These are phyloP conservation scores for Ormosia semicastrata DNA, from an alignment of 306 rosid genomes.

Conservation along the genomic window DNA sequence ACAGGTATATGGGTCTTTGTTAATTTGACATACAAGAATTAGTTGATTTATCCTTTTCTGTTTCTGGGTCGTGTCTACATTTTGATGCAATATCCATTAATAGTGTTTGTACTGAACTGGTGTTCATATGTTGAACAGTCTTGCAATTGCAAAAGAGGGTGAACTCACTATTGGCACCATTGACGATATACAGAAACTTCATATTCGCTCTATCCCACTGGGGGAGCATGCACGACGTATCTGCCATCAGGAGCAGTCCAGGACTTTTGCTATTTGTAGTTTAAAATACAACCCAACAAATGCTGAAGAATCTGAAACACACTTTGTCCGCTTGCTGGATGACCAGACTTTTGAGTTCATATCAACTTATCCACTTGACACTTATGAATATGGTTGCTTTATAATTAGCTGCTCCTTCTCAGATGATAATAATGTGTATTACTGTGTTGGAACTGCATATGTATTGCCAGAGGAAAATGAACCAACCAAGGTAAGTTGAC, in stretches of 20 bases:
- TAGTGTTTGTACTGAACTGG: neutral
- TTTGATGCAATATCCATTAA: neutral
- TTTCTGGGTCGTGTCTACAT: neutral
- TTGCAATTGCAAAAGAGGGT: conserved; percentile 84
- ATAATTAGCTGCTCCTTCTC: conserved; percentile 82
- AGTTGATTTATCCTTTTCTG: neutral
- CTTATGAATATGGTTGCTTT: conserved; percentile 66
- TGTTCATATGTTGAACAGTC: conserved; percentile 41
- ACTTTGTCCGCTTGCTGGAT: conserved; percentile 65
- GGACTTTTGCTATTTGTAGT: conserved; percentile 65
- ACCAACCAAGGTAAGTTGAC: conserved; percentile 56
- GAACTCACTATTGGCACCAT: conserved; percentile 80
- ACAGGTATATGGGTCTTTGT: conserved; percentile 45
- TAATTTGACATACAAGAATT: neutral
- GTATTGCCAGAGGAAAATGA: conserved; percentile 77
- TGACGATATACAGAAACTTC: conserved; percentile 81
- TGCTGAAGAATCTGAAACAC: conserved; percentile 63
- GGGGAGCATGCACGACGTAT: conserved; percentile 78
- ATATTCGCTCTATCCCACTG: conserved; percentile 71
- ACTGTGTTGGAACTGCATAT: conserved; percentile 77
- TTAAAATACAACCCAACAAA: conserved; percentile 59
- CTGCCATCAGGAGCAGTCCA: conserved; percentile 80
- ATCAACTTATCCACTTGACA: conserved; percentile 64
- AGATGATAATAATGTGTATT: conserved; percentile 65
- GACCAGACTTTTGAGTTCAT: conserved; percentile 71